These are phyloP conservation scores for Triangularia verruculosa DNA, from an alignment of 2,329 filamentous ascomycete genomes.

Conservation along the genomic window DNA sequence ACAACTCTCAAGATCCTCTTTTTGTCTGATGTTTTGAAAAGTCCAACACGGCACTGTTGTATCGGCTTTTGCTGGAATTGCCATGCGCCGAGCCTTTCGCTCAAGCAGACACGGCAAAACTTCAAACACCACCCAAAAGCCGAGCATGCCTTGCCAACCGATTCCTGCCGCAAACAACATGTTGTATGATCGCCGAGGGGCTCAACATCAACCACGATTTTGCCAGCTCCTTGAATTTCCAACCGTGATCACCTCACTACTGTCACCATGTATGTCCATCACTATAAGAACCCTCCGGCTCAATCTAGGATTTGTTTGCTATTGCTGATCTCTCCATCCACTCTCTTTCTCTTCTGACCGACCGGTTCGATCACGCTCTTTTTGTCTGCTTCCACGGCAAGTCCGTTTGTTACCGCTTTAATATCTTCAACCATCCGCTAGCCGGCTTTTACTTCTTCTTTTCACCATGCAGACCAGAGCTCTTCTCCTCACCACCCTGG, in stretches of 20 bases:
- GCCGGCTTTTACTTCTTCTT: constrained; percentile 18
- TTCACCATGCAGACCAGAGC: constrained; percentile 44
- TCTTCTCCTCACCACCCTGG: constrained; percentile 39
- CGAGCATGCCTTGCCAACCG: constrained; percentile 6
- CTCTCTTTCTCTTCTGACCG: constrained; percentile 16
- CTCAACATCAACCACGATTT: constrained; percentile 15
- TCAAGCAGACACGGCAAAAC: background rate
- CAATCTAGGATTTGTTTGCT: background rate
- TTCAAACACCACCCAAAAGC: constrained; percentile 12
- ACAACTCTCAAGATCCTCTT: constrained; percentile 3
- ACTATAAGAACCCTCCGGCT: background rate
- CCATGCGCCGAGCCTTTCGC: background rate
- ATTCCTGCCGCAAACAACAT: constrained; percentile 11
- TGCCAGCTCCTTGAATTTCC: constrained; percentile 15
- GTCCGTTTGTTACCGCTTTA: constrained; percentile 19
- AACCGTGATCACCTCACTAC: background rate
- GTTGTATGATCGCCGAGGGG: constrained; percentile 26
- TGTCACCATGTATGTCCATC: constrained; percentile 2
- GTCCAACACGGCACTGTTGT: background rate
- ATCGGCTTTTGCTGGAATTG: background rate
- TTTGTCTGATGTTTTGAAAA: constrained; percentile 3
- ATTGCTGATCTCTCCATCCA: background rate
- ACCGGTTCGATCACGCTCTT: constrained; percentile 23
- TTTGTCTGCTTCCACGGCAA: constrained; percentile 19
- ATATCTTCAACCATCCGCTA: constrained; percentile 17